Percentiles rank a stretch among this genome's conserved stretches.
phyloP scores from a whole-genome alignment of 768 basidiomycete species.

The Sarcomyxa edulis region DNA sequence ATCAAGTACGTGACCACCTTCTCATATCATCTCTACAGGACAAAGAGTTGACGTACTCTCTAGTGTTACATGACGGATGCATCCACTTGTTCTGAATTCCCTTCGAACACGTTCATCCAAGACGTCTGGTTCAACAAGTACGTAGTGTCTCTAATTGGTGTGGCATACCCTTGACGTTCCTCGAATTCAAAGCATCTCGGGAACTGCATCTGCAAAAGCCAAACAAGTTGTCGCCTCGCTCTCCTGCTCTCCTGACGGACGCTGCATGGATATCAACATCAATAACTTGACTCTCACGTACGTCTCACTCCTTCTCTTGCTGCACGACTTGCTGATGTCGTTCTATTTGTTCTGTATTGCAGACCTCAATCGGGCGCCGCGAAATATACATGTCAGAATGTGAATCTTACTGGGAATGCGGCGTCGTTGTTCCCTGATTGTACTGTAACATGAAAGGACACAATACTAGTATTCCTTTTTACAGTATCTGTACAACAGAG shows the following conservation, averaged over 20 bases:
- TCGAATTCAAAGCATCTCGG: constrained; percentile 59
- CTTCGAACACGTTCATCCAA: constrained; percentile 49
- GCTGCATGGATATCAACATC: constrained; percentile 45
- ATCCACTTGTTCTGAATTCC: constrained; percentile 45
- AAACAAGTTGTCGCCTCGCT: constrained; percentile 55
- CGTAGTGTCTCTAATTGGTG: constrained; percentile 4
- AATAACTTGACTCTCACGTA: constrained; percentile 41
- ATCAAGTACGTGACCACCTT: constrained; percentile 31
- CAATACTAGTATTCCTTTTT: too few species aligned
- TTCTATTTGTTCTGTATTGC: constrained; percentile 2
- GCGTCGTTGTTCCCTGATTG: constrained; percentile 39
- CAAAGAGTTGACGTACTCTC: background rate
- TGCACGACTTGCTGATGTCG: background rate
- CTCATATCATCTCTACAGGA: background rate
- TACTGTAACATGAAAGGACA: too few species aligned
- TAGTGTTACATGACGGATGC: constrained; percentile 47
- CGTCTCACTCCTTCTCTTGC: constrained; percentile 13
- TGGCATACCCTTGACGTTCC: too few species aligned
- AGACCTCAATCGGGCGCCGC: constrained; percentile 38
- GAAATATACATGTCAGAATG: constrained; percentile 48
- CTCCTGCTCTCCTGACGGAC: constrained; percentile 49
- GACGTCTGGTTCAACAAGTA: constrained; percentile 54
- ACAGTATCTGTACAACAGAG: too few species aligned
- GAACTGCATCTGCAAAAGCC: constrained; percentile 46
- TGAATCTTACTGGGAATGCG: constrained; percentile 39